Evolutionary conservation across 352 stramenopile species (phyloP).

Genomic region (Phytophthora uliginosa): DNA sequence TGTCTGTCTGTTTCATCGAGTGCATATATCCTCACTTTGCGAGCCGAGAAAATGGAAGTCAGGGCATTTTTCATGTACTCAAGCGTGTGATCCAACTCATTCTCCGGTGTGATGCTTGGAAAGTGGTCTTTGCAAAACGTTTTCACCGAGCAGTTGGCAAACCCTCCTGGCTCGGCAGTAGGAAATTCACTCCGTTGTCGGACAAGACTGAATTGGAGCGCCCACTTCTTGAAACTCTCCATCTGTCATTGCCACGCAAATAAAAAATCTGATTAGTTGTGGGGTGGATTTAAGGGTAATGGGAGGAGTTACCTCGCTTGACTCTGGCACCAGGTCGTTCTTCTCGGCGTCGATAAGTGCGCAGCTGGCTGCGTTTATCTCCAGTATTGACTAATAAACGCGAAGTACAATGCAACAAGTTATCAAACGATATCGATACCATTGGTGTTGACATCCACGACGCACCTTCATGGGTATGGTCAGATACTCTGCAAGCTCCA

Average conservation of each 20-base stretch:
- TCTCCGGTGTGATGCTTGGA: slow-evolving; percentile 79
- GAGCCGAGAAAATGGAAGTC: slow-evolving; percentile 63
- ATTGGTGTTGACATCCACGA: background rate
- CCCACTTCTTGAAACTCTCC: slow-evolving; percentile 83
- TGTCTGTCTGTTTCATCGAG: slow-evolving; percentile 50
- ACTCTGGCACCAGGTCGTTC: slow-evolving; percentile 41
- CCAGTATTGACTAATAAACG: slow-evolving; percentile 35
- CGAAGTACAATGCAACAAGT: background rate
- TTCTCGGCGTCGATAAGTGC: slow-evolving; percentile 56
- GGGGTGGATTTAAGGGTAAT: background rate
- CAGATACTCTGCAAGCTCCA: slow-evolving; percentile 75
- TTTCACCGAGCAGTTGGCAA: slow-evolving; percentile 72
- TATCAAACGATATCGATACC: background rate
- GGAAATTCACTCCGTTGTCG: slow-evolving; percentile 50
- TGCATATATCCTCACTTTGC: slow-evolving; percentile 71
- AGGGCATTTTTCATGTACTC: slow-evolving; percentile 75
- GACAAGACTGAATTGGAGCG: slow-evolving; percentile 69
- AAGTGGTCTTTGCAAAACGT: slow-evolving; percentile 83
- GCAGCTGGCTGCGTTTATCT: slow-evolving; percentile 39
- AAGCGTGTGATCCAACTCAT: slow-evolving; percentile 82
- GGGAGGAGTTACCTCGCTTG: slow-evolving; percentile 45
- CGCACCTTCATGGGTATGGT: slow-evolving; percentile 59
- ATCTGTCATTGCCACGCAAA: slow-evolving; percentile 36
- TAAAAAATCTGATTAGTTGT: background rate
- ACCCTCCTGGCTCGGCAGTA: slow-evolving; percentile 44